phyloP scores from a whole-genome alignment of 164 flowering plant species.

The Warburgia ugandensis region DNA sequence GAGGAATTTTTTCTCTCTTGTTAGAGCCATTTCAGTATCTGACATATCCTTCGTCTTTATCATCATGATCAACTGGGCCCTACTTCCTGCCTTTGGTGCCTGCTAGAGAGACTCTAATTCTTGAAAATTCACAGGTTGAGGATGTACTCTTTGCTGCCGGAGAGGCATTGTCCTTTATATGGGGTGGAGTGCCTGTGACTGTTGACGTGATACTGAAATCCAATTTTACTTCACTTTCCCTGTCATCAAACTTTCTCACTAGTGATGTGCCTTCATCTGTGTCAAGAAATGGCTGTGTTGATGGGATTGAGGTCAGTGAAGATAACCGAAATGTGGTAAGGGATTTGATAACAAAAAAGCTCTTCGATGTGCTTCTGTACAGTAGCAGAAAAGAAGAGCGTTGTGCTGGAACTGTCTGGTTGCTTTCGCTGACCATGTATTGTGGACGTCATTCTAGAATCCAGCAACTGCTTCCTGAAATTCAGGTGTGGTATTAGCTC shows the following conservation, averaged over 20 bases:
- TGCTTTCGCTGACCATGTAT: conserved; percentile 83
- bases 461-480: conserved; percentile 88
- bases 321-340: conserved; percentile 42
- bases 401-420: conserved; percentile 95
- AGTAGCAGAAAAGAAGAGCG: conserved; percentile 94
- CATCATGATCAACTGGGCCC: neutral
- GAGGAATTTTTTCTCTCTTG: neutral
- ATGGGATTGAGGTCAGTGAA: conserved; percentile 31
- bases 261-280: conserved; percentile 43
- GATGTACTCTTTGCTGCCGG: conserved; percentile 97
- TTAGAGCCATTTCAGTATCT: neutral
- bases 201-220: conserved; percentile 87
- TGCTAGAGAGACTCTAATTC: conserved; percentile 1
- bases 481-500: conserved; percentile 53
- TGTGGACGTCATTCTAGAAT: conserved; percentile 76
- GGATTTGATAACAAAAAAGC: conserved; percentile 61
- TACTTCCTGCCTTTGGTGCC: neutral
- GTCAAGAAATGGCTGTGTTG: conserved; percentile 20
- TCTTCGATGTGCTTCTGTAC: conserved; percentile 76
- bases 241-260: conserved; percentile 67
- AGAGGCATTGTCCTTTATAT: conserved; percentile 86
- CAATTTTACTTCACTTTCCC: conserved; percentile 78
- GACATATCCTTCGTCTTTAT: conserved; percentile 7
- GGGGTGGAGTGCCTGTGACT: conserved; percentile 96
- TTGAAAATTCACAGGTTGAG: conserved; percentile 56